Evolutionary conservation across 2,329 filamentous ascomycete species (phyloP), one percentile per base, ranked within the genome.

Genomic region (Colletotrichum tanaceti): DNA sequence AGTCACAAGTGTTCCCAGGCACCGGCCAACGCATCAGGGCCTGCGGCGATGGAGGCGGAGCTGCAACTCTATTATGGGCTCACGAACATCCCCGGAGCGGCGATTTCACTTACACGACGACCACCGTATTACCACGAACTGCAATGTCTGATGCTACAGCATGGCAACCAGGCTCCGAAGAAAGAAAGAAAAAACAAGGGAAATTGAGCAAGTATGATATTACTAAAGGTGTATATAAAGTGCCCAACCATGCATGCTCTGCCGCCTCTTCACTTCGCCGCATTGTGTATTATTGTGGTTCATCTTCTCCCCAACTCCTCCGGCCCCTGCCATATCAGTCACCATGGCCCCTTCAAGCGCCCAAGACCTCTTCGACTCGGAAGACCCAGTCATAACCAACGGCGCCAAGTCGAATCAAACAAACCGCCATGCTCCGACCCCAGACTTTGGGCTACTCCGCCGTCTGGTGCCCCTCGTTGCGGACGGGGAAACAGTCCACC

Each of bases 401-500:
- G 20, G 11, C 38, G 16, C 0, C 2, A 13, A 39, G 28, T 32
- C 28, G 49, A 28, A 7, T 6, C 5, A 11, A 9, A 5, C 13
- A 20, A 16, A 20, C 50, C 1, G 9, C 39, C 9, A 22, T 2
- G 9, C 4, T 11, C 5, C 32, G 1, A 14, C 18, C 0, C n/a
- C 22, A 71, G 71, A 38, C 18, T 75, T 75, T 55, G 68, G 71
- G 0, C 39, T 63, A 1, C 70, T 71, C 62, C 71, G 73, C 2
- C 65, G 59, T 10, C 72, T 75, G 4, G 74, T 75, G 1, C 74
- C 74, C 1, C 57, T 75, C 0, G 69, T 71, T 18, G 41, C 61
- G 0, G 58, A 71, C 14, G 65, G 63, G 14, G 68, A 72, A 14
- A 63, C 68, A 28, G 70, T 73, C 6, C 76, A 75, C 44, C 73